Evolutionary conservation across 2,329 filamentous ascomycete genomes (phyloP).

Genomic region (Aspergillaceae sp.): DNA sequence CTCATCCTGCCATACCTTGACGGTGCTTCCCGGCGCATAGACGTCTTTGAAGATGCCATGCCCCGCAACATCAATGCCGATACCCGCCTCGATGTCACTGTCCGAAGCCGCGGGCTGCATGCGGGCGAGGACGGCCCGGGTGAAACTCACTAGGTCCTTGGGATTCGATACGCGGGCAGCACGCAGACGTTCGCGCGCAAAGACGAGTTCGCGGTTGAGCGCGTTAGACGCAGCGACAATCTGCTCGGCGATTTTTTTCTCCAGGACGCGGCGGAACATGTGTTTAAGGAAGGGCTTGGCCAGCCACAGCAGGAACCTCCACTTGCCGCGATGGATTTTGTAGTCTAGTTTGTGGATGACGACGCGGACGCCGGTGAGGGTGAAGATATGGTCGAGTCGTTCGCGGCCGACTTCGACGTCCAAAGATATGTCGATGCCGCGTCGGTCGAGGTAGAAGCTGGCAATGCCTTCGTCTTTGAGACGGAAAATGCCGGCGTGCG

Average conservation of each 20-base stretch:
- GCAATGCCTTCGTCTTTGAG: constrained; percentile 77
- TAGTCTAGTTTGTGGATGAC: constrained; percentile 83
- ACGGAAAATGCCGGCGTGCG: constrained; percentile 65
- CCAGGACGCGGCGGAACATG: constrained; percentile 67
- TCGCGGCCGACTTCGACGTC: constrained; percentile 77
- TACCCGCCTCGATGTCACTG: constrained; percentile 64
- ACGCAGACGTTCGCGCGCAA: constrained; percentile 74
- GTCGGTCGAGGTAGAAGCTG: constrained; percentile 74
- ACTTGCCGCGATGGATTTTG: constrained; percentile 58
- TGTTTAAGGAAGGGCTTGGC: constrained; percentile 77
- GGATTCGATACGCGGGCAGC: constrained; percentile 78
- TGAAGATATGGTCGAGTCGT: constrained; percentile 69
- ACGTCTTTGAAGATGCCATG: constrained; percentile 67
- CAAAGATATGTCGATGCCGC: constrained; percentile 76
- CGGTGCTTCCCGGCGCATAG: constrained; percentile 81
- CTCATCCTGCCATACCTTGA: constrained; percentile 83
- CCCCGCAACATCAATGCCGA: constrained; percentile 58
- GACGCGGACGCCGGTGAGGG: constrained; percentile 66
- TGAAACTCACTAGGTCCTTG: constrained; percentile 69
- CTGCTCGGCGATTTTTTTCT: constrained; percentile 64
- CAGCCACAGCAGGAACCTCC: constrained; percentile 70
- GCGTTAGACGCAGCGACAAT: constrained; percentile 62
- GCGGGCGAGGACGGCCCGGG: constrained; percentile 71
- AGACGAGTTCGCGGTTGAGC: constrained; percentile 77
- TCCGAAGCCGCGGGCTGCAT: constrained; percentile 59